These are phyloP conservation scores for Dioscorea dumetorum DNA, from an alignment of 106 monocot species.

Conservation along the genomic window DNA sequence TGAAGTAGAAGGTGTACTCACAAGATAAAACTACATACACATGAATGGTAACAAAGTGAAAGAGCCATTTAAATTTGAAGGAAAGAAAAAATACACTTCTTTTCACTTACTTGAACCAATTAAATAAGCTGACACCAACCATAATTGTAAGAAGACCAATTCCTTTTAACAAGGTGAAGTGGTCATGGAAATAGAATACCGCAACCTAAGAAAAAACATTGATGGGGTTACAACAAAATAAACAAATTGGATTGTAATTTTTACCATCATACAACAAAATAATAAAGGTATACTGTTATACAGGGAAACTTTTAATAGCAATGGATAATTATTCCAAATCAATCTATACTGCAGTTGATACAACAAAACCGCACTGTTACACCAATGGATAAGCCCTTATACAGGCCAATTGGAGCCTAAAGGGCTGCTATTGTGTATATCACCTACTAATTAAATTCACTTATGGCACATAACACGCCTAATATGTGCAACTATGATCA, in stretches of 20 bases:
- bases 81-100: background rate
- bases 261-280: too few species aligned
- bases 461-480: too few species aligned
- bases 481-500: too few species aligned
- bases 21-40: background rate
- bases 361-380: too few species aligned
- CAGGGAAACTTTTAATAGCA: too few species aligned
- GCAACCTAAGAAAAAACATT: constrained; percentile 58
- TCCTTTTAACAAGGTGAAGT: constrained; percentile 74
- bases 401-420: too few species aligned
- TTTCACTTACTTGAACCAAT: constrained; percentile 90
- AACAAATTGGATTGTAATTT: background rate
- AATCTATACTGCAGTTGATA: too few species aligned
- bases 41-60: background rate
- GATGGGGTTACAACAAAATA: background rate
- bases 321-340: too few species aligned
- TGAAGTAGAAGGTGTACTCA: background rate
- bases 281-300: too few species aligned
- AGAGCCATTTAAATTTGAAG: background rate
- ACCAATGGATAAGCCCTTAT: too few species aligned
- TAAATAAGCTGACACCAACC: constrained; percentile 88
- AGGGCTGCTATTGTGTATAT: too few species aligned
- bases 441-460: too few species aligned
- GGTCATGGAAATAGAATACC: constrained; percentile 86
- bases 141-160: constrained; percentile 76